Conservation (phyloP, 192 early-diverging fungal genomes). For the Podila verticillata region DNA sequence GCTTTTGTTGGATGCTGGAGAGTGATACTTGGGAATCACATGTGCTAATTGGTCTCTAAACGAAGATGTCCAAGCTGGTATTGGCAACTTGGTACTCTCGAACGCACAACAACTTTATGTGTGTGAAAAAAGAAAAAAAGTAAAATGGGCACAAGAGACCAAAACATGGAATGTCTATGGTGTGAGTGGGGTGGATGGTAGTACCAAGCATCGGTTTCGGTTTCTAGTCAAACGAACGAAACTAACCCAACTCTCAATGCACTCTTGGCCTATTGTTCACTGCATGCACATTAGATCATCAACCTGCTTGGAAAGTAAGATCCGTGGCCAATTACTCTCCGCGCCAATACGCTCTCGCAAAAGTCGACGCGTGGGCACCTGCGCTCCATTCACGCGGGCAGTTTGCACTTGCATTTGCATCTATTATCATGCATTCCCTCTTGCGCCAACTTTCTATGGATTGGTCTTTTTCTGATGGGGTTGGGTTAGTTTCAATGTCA, state of each 20-base stretch:
- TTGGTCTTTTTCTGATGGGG: background rate
- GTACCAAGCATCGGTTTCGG: background rate
- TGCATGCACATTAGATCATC: slow-evolving; percentile 24
- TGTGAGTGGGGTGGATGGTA: too few species aligned
- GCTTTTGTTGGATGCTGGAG: background rate
- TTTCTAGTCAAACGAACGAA: background rate
- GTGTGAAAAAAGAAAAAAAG: too few species aligned
- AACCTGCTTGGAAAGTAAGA: slow-evolving; percentile 49
- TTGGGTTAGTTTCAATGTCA: too few species aligned
- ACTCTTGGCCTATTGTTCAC: background rate
- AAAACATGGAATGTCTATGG: too few species aligned
- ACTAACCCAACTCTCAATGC: background rate
- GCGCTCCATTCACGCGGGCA: too few species aligned
- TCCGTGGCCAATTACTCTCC: too few species aligned
- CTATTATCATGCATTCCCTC: background rate
- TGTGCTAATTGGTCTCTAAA: background rate
- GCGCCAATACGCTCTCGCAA: too few species aligned
- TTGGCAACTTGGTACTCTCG: too few species aligned
- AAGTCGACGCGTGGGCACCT: too few species aligned
- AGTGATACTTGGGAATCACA: background rate
- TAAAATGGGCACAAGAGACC: too few species aligned
- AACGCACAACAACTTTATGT: too few species aligned
- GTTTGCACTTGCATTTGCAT: background rate
- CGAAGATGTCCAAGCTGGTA: too few species aligned
- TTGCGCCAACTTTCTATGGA: background rate